Evolutionary conservation across 306 rosid genomes (phyloP).

Genomic region (Vicia faba): DNA sequence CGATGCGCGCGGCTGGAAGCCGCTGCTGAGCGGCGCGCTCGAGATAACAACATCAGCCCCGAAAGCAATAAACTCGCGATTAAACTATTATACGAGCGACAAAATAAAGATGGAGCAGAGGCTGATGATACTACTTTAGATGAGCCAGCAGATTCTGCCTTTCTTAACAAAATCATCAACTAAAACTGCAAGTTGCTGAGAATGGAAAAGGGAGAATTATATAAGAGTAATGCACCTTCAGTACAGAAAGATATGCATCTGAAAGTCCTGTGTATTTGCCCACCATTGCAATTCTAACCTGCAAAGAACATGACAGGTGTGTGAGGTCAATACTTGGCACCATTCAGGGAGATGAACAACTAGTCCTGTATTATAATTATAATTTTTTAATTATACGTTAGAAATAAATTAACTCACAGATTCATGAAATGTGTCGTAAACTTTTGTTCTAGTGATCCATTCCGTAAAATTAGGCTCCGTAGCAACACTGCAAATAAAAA

Average conservation of each 20-base stretch:
- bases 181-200: too few species aligned
- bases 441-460: slow-evolving; percentile 66
- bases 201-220: background rate
- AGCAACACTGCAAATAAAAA: slow-evolving; percentile 54
- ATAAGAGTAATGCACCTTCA: slow-evolving; percentile 53
- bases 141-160: too few species aligned
- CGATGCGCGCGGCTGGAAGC: too few species aligned
- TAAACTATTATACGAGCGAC: background rate
- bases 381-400: background rate
- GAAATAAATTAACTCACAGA: slow-evolving; percentile 48
- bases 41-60: slow-evolving; percentile 18
- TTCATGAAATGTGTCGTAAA: slow-evolving; percentile 50
- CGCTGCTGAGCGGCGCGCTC: too few species aligned
- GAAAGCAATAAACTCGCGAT: background rate
- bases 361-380: slow-evolving; percentile 2
- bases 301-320: slow-evolving; percentile 33
- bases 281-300: slow-evolving; percentile 93
- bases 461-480: slow-evolving; percentile 61
- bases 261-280: slow-evolving; percentile 89
- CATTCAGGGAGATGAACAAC: slow-evolving; percentile 3
- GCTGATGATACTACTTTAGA: background rate
- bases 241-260: slow-evolving; percentile 90
- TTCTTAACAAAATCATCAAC: too few species aligned
- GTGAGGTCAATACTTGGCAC: slow-evolving; percentile 5
- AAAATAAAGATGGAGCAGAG: background rate